Evolutionary conservation across 2,329 filamentous ascomycete species (phyloP).

Genomic region (Parastagonospora avenae): DNA sequence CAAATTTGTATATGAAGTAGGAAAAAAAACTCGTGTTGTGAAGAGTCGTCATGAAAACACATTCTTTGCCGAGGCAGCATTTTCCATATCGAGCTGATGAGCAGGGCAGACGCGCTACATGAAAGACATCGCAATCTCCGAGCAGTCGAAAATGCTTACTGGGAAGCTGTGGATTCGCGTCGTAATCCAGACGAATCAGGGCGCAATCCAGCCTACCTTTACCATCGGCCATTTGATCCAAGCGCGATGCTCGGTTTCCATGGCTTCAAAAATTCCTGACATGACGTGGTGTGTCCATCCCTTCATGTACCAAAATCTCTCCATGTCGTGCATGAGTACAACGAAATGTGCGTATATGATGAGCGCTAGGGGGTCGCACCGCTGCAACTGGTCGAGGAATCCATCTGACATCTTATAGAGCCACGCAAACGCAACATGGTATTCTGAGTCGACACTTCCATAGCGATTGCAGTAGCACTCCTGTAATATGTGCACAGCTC

Average conservation of each 20-base stretch:
- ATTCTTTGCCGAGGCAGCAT: not conserved
- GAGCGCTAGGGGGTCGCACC: conserved; percentile 23
- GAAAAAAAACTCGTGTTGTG: too few species aligned
- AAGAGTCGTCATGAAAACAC: too few species aligned
- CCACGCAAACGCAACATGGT: conserved; percentile 33
- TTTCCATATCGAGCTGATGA: not conserved
- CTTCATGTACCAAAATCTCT: conserved; percentile 38
- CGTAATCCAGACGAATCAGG: conserved; percentile 6
- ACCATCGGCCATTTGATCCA: conserved; percentile 33
- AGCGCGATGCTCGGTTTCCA: conserved; percentile 22
- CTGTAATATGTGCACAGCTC: conserved; percentile 18
- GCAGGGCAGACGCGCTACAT: too few species aligned
- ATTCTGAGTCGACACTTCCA: conserved; percentile 26
- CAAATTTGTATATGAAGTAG: not conserved
- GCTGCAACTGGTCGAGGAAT: conserved; percentile 30
- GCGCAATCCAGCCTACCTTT: conserved; percentile 28
- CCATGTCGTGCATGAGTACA: conserved; percentile 32
- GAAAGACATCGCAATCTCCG: not conserved
- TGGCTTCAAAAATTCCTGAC: conserved; percentile 26
- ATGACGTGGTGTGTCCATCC: conserved; percentile 38
- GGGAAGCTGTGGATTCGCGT: not conserved
- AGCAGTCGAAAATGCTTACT: not conserved
- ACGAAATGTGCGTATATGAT: conserved; percentile 36
- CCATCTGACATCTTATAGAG: conserved; percentile 30
- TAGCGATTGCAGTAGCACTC: conserved; percentile 32